Conservation (phyloP, 495 filamentous ascomycete genomes). For the Podospora comata region DNA sequence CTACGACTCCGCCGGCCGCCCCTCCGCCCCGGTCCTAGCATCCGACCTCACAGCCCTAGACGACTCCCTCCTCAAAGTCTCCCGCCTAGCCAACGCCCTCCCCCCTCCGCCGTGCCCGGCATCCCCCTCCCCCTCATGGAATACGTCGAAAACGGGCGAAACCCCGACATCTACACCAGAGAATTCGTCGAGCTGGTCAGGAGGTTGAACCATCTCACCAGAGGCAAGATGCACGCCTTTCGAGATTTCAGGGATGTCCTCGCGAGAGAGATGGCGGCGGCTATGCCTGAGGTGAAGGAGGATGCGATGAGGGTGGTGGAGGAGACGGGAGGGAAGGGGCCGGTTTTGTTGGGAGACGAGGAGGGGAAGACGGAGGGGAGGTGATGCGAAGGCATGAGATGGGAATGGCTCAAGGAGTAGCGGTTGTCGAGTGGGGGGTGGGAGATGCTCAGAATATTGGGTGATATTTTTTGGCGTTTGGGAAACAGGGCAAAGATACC, state of each 20-base stretch:
- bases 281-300: slow-evolving; percentile 69
- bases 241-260: slow-evolving; percentile 74
- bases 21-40: slow-evolving; percentile 10
- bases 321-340: slow-evolving; percentile 31
- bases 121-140: slow-evolving; percentile 87
- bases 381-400: not conserved
- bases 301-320: slow-evolving; percentile 65
- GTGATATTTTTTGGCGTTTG: not conserved
- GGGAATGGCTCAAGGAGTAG: too few species aligned
- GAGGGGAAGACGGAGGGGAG: not conserved
- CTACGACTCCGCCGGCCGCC: not conserved
- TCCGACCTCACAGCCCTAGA: slow-evolving; percentile 3
- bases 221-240: slow-evolving; percentile 82
- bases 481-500: not conserved
- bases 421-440: too few species aligned
- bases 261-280: slow-evolving; percentile 71
- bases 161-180: slow-evolving; percentile 97
- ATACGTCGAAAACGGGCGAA: slow-evolving; percentile 90
- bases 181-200: slow-evolving; percentile 93
- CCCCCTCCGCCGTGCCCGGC: slow-evolving; percentile 56
- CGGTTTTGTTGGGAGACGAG: not conserved
- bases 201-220: slow-evolving; percentile 76
- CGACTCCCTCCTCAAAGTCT: slow-evolving; percentile 28
- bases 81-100: slow-evolving; percentile 49
- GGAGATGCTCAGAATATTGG: too few species aligned